Conservation (phyloP, 176 grass and related monocot genomes). For the Aegilops longissima region DNA sequence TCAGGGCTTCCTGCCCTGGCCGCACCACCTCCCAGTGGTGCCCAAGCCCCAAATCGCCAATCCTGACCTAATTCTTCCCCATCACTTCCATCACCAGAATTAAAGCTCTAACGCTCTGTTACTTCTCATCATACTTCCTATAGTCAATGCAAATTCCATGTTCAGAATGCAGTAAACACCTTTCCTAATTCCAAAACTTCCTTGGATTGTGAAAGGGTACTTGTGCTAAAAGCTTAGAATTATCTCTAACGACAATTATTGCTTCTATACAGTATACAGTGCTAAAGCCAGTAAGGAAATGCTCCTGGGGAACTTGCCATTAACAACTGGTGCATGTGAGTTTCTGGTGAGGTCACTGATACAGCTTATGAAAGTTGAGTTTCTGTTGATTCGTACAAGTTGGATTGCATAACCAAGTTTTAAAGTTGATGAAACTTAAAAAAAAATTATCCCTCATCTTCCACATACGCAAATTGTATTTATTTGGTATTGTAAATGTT, state of each 20-base stretch:
- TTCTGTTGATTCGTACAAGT: background rate
- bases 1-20: background rate
- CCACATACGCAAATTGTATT: background rate
- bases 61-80: background rate
- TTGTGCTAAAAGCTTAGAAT: background rate
- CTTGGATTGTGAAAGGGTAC: background rate
- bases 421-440: background rate
- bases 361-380: background rate
- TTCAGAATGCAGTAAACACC: background rate
- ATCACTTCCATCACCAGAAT: background rate
- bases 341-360: slow-evolving; percentile 4
- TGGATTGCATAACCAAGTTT: background rate
- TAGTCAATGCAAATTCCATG: background rate
- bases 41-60: background rate
- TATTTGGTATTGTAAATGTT: background rate
- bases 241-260: background rate
- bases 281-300: background rate
- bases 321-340: background rate
- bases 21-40: background rate
- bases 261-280: background rate
- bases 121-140: background rate
- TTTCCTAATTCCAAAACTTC: background rate
- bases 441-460: background rate
- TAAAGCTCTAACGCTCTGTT: background rate
- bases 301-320: background rate